phyloP scores from a whole-genome alignment of 1,284 basidiomycete genomes.

The Moniliella sp. region DNA sequence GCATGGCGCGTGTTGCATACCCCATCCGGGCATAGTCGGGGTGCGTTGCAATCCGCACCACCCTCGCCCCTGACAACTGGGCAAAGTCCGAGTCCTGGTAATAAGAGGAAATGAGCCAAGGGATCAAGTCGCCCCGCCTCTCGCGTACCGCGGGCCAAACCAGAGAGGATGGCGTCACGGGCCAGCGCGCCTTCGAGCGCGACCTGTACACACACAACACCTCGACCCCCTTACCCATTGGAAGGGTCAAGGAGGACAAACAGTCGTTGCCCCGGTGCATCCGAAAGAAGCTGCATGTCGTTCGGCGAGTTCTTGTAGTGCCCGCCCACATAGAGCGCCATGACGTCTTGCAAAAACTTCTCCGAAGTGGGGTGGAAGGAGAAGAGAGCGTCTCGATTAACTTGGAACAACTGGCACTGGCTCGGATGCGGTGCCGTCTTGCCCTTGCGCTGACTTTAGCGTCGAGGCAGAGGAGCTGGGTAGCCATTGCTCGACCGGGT shows the following conservation, averaged over 20 bases:
- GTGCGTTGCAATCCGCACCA: slow-evolving; percentile 88
- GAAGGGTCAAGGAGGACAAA: slow-evolving; percentile 78
- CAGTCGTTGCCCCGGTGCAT: slow-evolving; percentile 85
- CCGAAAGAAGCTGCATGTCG: slow-evolving; percentile 82
- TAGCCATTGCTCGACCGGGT: slow-evolving; percentile 84
- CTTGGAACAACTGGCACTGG: slow-evolving; percentile 80
- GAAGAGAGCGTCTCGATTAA: slow-evolving; percentile 87
- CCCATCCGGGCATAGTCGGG: slow-evolving; percentile 85
- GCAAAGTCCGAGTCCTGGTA: slow-evolving; percentile 94
- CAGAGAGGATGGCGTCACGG: slow-evolving; percentile 64
- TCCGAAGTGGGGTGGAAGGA: slow-evolving; percentile 91
- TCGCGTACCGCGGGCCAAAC: slow-evolving; percentile 53
- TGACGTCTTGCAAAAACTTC: slow-evolving; percentile 88
- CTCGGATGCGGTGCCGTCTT: slow-evolving; percentile 85
- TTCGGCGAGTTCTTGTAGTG: slow-evolving; percentile 99
- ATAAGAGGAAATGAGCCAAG: slow-evolving; percentile 84
- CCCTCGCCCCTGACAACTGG: slow-evolving; percentile 63
- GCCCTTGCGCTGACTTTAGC: slow-evolving; percentile 37
- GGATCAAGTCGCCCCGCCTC: slow-evolving; percentile 91
- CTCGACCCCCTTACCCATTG: slow-evolving; percentile 15
- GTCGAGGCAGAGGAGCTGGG: slow-evolving; percentile 71
- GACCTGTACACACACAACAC: slow-evolving; percentile 75
- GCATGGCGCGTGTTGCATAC: slow-evolving; percentile 74
- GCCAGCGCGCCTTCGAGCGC: slow-evolving; percentile 86
- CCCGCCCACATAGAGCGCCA: slow-evolving; percentile 84